Conservation (phyloP, 352 stramenopile species). For the Thalassiosira exigua region DNA sequence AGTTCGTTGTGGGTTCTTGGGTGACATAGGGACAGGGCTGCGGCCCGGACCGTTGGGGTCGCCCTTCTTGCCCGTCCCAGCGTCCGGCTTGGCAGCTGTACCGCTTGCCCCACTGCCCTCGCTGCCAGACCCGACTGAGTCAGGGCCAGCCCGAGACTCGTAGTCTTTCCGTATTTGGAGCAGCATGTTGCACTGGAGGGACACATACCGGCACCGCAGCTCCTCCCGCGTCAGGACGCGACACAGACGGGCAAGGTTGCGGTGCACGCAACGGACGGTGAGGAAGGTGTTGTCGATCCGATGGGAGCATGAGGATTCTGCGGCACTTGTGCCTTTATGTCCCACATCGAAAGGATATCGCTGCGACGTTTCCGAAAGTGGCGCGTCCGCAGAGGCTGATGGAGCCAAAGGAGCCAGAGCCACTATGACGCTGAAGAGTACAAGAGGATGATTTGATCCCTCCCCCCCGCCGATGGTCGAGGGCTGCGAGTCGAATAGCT, state of each 20-base stretch:
- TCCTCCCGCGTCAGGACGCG: slow-evolving; percentile 77
- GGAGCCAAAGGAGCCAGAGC: slow-evolving; percentile 53
- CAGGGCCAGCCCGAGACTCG: slow-evolving; percentile 21
- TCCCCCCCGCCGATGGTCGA: slow-evolving; percentile 21
- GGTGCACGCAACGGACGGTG: slow-evolving; percentile 67
- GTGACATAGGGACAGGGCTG: neutral
- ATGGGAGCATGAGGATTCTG: neutral
- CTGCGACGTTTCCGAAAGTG: neutral
- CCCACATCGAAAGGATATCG: neutral
- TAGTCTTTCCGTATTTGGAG: slow-evolving; percentile 57
- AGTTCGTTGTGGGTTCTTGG: too few species aligned
- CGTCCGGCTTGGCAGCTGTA: neutral
- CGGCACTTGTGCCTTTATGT: neutral
- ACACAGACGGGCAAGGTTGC: slow-evolving; percentile 74
- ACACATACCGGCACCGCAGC: slow-evolving; percentile 75
- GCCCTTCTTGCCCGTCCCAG: neutral
- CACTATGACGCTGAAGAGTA: slow-evolving; percentile 81
- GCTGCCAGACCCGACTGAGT: slow-evolving; percentile 27
- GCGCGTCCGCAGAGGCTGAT: neutral
- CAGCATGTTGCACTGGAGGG: slow-evolving; percentile 63
- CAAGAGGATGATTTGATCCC: slow-evolving; percentile 48
- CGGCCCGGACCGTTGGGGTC: neutral
- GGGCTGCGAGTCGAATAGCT: slow-evolving; percentile 68
- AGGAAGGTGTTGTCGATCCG: slow-evolving; percentile 34
- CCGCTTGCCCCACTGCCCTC: slow-evolving; percentile 10